A percentile compares a stretch with the other conserved stretches of the same genome.
Evolutionary conservation across 2,329 filamentous ascomycete genomes (phyloP).

Genomic region (Onygena corvina): DNA sequence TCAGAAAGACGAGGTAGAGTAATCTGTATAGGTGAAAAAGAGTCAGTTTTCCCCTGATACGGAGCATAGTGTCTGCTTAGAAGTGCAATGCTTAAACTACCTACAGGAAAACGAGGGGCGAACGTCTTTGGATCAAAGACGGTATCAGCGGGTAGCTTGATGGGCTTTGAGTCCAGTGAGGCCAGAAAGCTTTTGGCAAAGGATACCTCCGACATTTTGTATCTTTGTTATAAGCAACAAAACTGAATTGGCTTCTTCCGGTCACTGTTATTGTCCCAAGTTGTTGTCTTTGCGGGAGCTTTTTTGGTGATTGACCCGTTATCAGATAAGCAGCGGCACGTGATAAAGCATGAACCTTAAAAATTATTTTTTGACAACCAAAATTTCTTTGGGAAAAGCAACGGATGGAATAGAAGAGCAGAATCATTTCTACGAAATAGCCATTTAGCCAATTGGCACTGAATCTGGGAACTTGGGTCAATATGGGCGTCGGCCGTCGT

Average conservation of each 20-base stretch:
- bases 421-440: neutral
- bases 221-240: neutral
- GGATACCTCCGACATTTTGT: conserved; percentile 61
- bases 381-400: too few species aligned
- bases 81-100: conserved; percentile 22
- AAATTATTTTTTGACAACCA: conserved; percentile 8
- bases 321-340: conserved; percentile 5
- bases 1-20: conserved; percentile 37
- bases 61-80: neutral
- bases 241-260: too few species aligned
- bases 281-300: neutral
- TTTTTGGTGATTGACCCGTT: too few species aligned
- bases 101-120: conserved; percentile 63
- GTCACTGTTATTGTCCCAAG: neutral
- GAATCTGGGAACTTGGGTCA: conserved; percentile 20
- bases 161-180: conserved; percentile 62
- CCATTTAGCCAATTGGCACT: neutral
- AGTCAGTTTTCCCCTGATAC: neutral
- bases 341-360: conserved; percentile 4
- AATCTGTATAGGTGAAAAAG: conserved; percentile 25
- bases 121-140: conserved; percentile 74
- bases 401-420: neutral
- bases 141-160: conserved; percentile 79
- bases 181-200: conserved; percentile 79
- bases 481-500: conserved; percentile 78